phyloP scores from a whole-genome alignment of 1,284 basidiomycete species.

The Cutaneotrichosporon cavernicola region DNA sequence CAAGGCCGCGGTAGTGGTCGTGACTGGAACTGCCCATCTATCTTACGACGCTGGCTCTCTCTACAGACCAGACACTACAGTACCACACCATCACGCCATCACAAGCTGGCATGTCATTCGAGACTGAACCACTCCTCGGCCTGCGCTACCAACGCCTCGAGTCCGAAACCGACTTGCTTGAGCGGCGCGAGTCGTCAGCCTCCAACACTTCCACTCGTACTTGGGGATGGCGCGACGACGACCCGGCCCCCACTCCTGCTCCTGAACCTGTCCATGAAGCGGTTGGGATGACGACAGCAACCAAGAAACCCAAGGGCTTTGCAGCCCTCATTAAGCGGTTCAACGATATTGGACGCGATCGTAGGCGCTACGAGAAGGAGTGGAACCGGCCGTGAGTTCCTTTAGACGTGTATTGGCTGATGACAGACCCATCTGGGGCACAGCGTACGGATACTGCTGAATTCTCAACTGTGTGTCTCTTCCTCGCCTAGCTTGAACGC shows the following conservation, averaged over 20 bases:
- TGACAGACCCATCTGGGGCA: background rate
- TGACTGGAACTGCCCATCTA: background rate
- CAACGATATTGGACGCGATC: background rate
- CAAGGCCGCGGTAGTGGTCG: background rate
- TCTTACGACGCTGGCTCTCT: background rate
- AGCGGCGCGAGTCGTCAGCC: background rate
- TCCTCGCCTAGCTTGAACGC: no score
- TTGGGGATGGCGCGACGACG: background rate
- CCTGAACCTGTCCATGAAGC: background rate
- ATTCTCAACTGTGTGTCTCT: background rate
- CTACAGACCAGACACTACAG: background rate
- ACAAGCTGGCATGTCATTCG: background rate
- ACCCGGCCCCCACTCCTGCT: background rate
- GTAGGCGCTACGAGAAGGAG: background rate
- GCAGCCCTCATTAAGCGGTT: background rate
- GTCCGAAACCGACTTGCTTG: background rate
- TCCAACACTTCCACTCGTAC: background rate
- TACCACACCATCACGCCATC: background rate
- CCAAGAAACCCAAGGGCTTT: background rate
- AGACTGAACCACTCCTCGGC: background rate
- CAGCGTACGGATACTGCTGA: background rate
- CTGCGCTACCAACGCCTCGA: background rate
- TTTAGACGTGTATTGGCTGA: background rate
- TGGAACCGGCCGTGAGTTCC: background rate
- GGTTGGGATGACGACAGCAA: background rate